phyloP scores from a whole-genome alignment of 306 rosid genomes.

The Vigna unguiculata region DNA sequence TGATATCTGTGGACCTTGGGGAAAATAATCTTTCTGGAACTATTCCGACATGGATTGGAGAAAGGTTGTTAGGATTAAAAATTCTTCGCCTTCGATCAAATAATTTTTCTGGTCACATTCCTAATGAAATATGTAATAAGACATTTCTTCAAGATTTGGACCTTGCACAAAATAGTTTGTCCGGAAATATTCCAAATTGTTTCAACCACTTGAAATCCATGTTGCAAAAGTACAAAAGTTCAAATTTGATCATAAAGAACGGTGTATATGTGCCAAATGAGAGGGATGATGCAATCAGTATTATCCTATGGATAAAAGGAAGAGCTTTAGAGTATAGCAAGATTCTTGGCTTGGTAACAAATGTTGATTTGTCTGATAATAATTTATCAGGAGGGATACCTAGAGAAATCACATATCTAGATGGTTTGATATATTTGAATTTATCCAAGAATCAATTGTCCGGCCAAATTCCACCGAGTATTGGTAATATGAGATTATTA shows the following conservation, averaged over 20 bases:
- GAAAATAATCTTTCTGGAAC: slow-evolving; percentile 8
- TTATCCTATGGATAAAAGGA: not conserved
- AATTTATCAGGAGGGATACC: slow-evolving; percentile 10
- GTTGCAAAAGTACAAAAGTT: not conserved
- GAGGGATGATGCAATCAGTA: accelerated
- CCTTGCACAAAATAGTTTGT: slow-evolving; percentile 42
- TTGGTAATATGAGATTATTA: slow-evolving; percentile 36
- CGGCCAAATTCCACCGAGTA: slow-evolving; percentile 38
- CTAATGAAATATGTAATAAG: not conserved
- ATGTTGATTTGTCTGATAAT: not conserved
- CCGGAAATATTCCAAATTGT: slow-evolving; percentile 39
- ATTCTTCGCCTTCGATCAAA: slow-evolving; percentile 23
- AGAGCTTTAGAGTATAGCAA: not conserved
- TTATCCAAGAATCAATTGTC: slow-evolving; percentile 39
- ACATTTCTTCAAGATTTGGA: slow-evolving; percentile 25
- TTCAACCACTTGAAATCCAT: slow-evolving; percentile 41
- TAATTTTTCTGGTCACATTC: not conserved
- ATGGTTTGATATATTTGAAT: slow-evolving; percentile 32
- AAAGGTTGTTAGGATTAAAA: not conserved
- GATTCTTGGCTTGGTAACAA: not conserved
- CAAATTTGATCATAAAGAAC: too few species aligned
- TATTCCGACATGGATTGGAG: slow-evolving; percentile 21
- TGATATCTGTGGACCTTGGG: slow-evolving; percentile 1
- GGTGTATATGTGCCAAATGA: too few species aligned
- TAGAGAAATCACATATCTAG: not conserved